A percentile compares a stretch with the other conserved stretches of the same genome.
Conservation (phyloP, 352 stramenopile species). For the Phytophthora multivora region DNA sequence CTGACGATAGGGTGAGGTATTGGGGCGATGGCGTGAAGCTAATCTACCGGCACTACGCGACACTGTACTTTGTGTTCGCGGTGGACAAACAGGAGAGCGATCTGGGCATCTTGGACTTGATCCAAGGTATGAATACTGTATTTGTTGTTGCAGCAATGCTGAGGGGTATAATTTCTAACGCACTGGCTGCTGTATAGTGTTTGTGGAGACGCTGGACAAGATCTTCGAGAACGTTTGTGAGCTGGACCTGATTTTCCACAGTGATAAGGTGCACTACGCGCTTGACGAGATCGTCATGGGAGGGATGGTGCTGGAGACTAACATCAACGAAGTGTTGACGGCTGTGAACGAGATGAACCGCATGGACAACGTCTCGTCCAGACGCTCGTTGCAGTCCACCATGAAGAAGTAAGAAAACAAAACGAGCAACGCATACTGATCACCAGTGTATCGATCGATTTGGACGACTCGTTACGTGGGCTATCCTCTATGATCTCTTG, state of each 20-base stretch:
- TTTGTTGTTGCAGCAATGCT: background rate
- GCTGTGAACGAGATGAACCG: slow-evolving; percentile 98
- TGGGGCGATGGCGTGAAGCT: slow-evolving; percentile 98
- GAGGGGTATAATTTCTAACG: background rate
- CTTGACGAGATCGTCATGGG: slow-evolving; percentile 99
- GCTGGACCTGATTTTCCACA: slow-evolving; percentile 99
- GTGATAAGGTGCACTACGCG: slow-evolving; percentile 96
- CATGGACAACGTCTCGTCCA: slow-evolving; percentile 86
- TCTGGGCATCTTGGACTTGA: slow-evolving; percentile 98
- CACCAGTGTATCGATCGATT: slow-evolving; percentile 13
- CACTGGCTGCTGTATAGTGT: slow-evolving; percentile 56
- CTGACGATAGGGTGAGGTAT: slow-evolving; percentile 74
- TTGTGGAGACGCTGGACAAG: slow-evolving; percentile 97
- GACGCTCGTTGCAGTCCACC: slow-evolving; percentile 73
- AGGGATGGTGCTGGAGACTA: slow-evolving; percentile 99
- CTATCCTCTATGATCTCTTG: slow-evolving; percentile 20
- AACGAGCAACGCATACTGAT: background rate
- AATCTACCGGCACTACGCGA: slow-evolving; percentile 99
- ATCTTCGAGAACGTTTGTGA: slow-evolving; percentile 99
- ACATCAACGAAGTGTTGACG: slow-evolving; percentile 97
- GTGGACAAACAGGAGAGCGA: slow-evolving; percentile 99
- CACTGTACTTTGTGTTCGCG: slow-evolving; percentile 99
- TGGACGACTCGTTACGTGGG: slow-evolving; percentile 3
- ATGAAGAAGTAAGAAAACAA: slow-evolving; percentile 59
- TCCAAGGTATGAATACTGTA: slow-evolving; percentile 93